Evolutionary conservation across 176 grass and related monocot genomes (phyloP).

Genomic region (Themeda triandra): DNA sequence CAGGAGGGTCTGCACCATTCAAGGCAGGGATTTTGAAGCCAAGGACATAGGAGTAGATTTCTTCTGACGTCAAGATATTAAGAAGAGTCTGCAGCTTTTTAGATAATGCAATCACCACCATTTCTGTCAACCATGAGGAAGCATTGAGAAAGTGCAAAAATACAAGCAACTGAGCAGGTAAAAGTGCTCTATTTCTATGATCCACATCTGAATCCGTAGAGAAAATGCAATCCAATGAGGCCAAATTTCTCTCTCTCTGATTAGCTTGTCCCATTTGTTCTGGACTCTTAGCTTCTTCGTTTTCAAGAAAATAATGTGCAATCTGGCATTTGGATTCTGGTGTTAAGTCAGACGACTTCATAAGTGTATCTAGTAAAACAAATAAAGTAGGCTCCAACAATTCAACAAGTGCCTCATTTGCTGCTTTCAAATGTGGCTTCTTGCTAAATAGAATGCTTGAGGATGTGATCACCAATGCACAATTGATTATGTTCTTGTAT

Average conservation of each 20-base stretch:
- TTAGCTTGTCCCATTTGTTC: constrained; percentile 23
- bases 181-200: constrained; percentile 41
- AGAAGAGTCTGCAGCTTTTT: constrained; percentile 60
- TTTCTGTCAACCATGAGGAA: constrained; percentile 62
- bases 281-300: constrained; percentile 30
- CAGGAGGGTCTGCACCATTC: constrained; percentile 33
- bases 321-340: constrained; percentile 64
- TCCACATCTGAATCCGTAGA: constrained; percentile 40
- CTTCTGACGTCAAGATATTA: constrained; percentile 52
- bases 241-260: constrained; percentile 31
- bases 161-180: constrained; percentile 62
- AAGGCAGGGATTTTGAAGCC: constrained; percentile 67
- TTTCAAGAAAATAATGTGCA: constrained; percentile 58
- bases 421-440: constrained; percentile 52
- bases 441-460: constrained; percentile 72
- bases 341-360: constrained; percentile 59
- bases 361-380: constrained; percentile 64
- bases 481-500: constrained; percentile 57
- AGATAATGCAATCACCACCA: constrained; percentile 64
- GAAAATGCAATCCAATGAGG: constrained; percentile 54
- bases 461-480: constrained; percentile 59
- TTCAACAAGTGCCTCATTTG: constrained; percentile 70
- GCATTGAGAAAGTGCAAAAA: constrained; percentile 70
- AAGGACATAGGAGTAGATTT: constrained; percentile 69
- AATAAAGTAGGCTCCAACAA: constrained; percentile 76